phyloP scores from a whole-genome alignment of 306 rosid genomes.

The Corylus avellana region DNA sequence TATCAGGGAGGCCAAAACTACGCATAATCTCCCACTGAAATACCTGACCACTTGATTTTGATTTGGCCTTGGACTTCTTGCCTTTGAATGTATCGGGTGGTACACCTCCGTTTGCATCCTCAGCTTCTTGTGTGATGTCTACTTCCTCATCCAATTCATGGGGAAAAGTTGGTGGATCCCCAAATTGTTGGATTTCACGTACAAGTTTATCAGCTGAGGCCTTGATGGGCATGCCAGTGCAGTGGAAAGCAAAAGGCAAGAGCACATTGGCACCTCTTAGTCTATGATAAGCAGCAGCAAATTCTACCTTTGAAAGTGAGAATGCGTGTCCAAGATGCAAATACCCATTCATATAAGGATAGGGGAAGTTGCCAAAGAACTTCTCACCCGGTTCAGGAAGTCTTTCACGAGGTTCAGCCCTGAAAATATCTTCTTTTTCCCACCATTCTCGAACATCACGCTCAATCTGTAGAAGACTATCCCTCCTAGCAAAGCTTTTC shows the following conservation, averaged over 20 bases:
- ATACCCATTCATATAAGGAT: conserved; percentile 90
- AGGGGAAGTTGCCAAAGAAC: conserved; percentile 90
- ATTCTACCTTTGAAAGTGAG: conserved; percentile 77
- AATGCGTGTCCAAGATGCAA: conserved; percentile 88
- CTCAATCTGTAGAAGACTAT: conserved; percentile 75
- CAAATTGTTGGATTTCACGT: conserved; percentile 70
- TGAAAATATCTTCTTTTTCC: conserved; percentile 75
- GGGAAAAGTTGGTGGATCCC: conserved; percentile 75
- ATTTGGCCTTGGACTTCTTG: conserved; percentile 78
- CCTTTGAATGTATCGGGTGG: conserved; percentile 78
- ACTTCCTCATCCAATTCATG: conserved; percentile 36
- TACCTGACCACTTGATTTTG: conserved; percentile 69
- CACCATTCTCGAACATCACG: conserved; percentile 67
- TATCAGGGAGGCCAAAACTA: conserved; percentile 78
- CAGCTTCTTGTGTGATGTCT: conserved; percentile 37
- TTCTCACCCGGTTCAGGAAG: conserved; percentile 66
- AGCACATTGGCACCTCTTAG: conserved; percentile 86
- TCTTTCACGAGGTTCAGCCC: conserved; percentile 64
- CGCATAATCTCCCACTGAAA: conserved; percentile 96
- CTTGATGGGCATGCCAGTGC: conserved; percentile 98
- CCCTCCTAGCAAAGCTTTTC: conserved; percentile 78
- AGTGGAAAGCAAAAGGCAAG: conserved; percentile 84
- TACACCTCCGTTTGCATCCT: conserved; percentile 34
- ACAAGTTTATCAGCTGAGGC: conserved; percentile 92
- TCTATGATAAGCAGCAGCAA: conserved; percentile 83